Evolutionary conservation across 2,329 filamentous ascomycete genomes (phyloP).

Genomic region (Beauveria pseudobassiana): DNA sequence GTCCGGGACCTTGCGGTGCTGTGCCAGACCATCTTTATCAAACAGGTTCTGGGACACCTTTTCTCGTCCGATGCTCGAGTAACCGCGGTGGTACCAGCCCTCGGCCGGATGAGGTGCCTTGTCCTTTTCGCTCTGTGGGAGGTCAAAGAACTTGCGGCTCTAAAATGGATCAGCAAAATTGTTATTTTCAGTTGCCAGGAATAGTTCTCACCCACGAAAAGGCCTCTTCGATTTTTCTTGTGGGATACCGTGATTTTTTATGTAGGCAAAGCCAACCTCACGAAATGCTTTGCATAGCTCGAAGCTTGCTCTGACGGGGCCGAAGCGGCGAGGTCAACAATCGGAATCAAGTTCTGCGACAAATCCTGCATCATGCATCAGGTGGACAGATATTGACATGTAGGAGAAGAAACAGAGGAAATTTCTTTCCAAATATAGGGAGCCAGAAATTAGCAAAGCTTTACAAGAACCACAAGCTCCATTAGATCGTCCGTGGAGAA

Average conservation of each 20-base stretch:
- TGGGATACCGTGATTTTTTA: slow-evolving; percentile 28
- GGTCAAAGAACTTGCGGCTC: slow-evolving; percentile 24
- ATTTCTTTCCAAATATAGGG: no score
- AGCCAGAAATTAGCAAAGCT: no score
- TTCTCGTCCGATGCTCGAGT: slow-evolving; percentile 28
- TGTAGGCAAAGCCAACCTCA: slow-evolving; percentile 26
- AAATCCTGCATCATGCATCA: background rate
- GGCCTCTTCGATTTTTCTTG: slow-evolving; percentile 28
- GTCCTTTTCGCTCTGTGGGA: slow-evolving; percentile 25
- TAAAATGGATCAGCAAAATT: background rate
- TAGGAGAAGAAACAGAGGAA: background rate
- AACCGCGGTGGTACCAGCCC: slow-evolving; percentile 29
- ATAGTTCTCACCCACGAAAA: slow-evolving; percentile 25
- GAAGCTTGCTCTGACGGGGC: slow-evolving; percentile 5
- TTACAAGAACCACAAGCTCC: no score
- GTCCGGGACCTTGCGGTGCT: slow-evolving; percentile 20
- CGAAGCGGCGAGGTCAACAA: slow-evolving; percentile 4
- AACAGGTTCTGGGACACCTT: slow-evolving; percentile 26
- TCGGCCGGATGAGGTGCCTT: slow-evolving; percentile 25
- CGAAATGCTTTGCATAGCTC: slow-evolving; percentile 24
- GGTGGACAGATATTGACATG: background rate
- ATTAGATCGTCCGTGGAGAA: background rate
- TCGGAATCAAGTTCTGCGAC: background rate
- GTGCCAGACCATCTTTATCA: slow-evolving; percentile 11
- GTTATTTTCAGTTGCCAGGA: background rate